Evolutionary conservation across 306 rosid species (phyloP).

Genomic region (Cicer yamashitae): DNA sequence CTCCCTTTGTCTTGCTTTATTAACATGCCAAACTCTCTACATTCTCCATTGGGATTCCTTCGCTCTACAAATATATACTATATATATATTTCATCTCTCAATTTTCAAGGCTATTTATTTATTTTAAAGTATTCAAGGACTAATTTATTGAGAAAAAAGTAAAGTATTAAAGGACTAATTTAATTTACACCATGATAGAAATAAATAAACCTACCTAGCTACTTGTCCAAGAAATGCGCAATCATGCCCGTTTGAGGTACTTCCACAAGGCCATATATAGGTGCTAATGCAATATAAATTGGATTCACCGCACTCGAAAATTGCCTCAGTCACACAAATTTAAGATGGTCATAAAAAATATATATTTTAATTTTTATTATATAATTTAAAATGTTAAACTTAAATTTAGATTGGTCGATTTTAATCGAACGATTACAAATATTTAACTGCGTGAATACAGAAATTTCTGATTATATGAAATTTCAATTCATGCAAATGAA

Average conservation of each 20-base stretch:
- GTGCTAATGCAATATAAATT: neutral
- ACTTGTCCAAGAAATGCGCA: slow-evolving; percentile 45
- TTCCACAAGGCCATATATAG: slow-evolving; percentile 34
- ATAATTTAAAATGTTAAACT: too few relatives aligned
- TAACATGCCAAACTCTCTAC: slow-evolving; percentile 83
- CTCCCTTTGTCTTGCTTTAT: slow-evolving; percentile 69
- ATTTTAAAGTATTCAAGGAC: slow-evolving; percentile 3
- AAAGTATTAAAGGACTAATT: slow-evolving; percentile 19
- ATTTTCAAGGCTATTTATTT: slow-evolving; percentile 47
- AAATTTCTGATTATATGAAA: too few relatives aligned
- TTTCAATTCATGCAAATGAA: too few relatives aligned
- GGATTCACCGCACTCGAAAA: too few relatives aligned
- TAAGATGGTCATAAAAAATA: too few relatives aligned
- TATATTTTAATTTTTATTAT: too few relatives aligned
- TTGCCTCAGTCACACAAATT: too few relatives aligned
- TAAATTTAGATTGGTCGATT: too few relatives aligned
- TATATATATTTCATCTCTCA: slow-evolving; percentile 44
- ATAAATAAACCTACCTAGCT: slow-evolving; percentile 22
- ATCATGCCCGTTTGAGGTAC: slow-evolving; percentile 53
- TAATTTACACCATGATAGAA: slow-evolving; percentile 43
- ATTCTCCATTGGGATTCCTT: slow-evolving; percentile 88
- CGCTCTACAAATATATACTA: slow-evolving; percentile 48
- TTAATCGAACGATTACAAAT: too few relatives aligned
- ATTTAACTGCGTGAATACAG: too few relatives aligned
- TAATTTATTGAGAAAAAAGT: neutral